Evolutionary conservation across 139 green algal species (phyloP).

Genomic region (Raphidocelis subcapitata): DNA sequence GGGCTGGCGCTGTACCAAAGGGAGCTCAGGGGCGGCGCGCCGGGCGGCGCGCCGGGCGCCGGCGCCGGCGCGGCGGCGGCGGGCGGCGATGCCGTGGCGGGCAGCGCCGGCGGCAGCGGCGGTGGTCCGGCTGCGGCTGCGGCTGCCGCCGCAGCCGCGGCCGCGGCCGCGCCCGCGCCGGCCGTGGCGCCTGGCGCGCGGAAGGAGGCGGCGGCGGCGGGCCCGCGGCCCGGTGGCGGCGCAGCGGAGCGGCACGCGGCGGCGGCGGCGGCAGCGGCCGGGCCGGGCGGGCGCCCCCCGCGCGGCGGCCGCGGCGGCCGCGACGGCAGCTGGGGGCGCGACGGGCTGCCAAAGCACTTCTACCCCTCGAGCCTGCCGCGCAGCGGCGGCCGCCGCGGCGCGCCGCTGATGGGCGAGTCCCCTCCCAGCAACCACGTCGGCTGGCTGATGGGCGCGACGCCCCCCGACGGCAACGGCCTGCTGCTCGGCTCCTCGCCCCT

Average conservation of each 20-base stretch:
- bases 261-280: too few relatives aligned
- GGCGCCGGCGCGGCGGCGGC: not conserved
- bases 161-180: slow-evolving; percentile 28
- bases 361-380: not conserved
- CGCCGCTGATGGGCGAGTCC: slow-evolving; percentile 36
- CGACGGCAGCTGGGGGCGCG: not conserved
- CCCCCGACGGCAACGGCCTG: slow-evolving; percentile 47
- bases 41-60: not conserved
- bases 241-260: too few relatives aligned
- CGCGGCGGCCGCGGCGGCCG: too few relatives aligned
- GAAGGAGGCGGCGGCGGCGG: not conserved
- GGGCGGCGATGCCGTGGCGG: not conserved
- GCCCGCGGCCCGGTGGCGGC: slow-evolving; percentile 8
- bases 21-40: slow-evolving; percentile 36
- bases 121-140: slow-evolving; percentile 1
- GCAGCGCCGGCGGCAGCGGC: slow-evolving; percentile 3
- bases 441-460: slow-evolving; percentile 81
- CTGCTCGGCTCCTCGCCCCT: slow-evolving; percentile 28
- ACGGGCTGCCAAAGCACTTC: slow-evolving; percentile 6
- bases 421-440: slow-evolving; percentile 55
- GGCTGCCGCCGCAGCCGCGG: slow-evolving; percentile 58
- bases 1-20: slow-evolving; percentile 82
- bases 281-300: too few relatives aligned
- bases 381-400: not conserved
- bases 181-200: slow-evolving; percentile 7